These are phyloP conservation scores for Nicotiana knightiana DNA, from an alignment of 257 asterid species.

Conservation along the genomic window DNA sequence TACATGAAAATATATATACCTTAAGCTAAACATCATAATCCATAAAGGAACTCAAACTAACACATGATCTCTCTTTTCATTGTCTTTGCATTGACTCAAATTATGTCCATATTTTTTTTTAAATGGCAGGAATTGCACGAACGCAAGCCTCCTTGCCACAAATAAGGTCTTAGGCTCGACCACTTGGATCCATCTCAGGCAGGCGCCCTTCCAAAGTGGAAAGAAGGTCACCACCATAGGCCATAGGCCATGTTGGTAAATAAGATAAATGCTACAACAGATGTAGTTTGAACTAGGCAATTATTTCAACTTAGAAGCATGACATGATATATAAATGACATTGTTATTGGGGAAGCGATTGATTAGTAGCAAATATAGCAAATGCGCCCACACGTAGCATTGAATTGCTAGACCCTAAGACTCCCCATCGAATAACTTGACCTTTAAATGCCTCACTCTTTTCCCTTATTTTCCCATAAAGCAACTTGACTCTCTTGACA, in stretches of 20 bases:
- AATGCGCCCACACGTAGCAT: background rate
- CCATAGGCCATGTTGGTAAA: background rate
- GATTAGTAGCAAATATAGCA: background rate
- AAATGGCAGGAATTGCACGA: no score
- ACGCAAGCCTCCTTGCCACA: no score
- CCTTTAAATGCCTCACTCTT: background rate
- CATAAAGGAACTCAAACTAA: no score
- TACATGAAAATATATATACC: no score
- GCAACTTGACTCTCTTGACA: background rate
- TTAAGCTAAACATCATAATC: no score
- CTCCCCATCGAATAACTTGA: background rate
- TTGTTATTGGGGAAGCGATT: background rate
- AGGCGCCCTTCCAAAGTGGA: no score
- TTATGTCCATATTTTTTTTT: background rate
- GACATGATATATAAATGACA: background rate
- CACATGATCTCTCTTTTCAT: background rate
- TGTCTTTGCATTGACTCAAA: background rate
- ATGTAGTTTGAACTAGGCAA: background rate
- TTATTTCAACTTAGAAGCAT: background rate
- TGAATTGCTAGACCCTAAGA: background rate
- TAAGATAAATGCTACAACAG: background rate
- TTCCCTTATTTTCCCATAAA: background rate
- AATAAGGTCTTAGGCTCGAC: no score
- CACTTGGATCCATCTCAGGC: no score
- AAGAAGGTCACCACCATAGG: no score